These are phyloP conservation scores for Moricandia arvensis DNA, from an alignment of 345 rosid genomes.

Conservation along the genomic window DNA sequence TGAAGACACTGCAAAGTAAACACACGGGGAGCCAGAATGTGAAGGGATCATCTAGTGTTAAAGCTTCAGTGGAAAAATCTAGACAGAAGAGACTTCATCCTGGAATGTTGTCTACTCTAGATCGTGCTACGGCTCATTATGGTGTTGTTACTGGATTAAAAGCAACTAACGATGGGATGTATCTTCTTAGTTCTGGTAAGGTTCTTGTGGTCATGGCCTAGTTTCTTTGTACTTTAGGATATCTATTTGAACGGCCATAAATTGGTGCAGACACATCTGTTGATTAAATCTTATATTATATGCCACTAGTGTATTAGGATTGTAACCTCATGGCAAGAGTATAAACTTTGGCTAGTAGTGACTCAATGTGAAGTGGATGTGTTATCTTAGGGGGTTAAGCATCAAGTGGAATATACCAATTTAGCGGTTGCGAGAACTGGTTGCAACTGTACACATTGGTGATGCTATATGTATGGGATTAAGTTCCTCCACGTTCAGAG, in stretches of 20 bases:
- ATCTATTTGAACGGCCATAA: not conserved
- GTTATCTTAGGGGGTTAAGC: not conserved
- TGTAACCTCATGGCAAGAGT: not conserved
- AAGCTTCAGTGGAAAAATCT: slow-evolving; percentile 52
- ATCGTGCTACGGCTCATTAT: slow-evolving; percentile 91
- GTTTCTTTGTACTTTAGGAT: slow-evolving; percentile 7
- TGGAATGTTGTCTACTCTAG: slow-evolving; percentile 76
- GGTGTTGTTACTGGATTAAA: slow-evolving; percentile 89
- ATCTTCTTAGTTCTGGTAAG: slow-evolving; percentile 93
- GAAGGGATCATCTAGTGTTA: slow-evolving; percentile 55
- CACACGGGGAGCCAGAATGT: slow-evolving; percentile 51
- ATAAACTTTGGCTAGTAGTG: not conserved
- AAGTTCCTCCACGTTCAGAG: not conserved
- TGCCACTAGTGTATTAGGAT: not conserved
- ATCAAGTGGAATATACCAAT: not conserved
- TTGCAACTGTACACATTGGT: not conserved
- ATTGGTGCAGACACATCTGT: not conserved
- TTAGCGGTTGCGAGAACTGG: not conserved
- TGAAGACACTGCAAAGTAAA: slow-evolving; percentile 46
- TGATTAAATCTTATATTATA: not conserved
- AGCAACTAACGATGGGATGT: slow-evolving; percentile 84
- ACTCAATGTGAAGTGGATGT: not conserved
- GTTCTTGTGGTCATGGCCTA: slow-evolving; percentile 7
- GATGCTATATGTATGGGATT: not conserved
- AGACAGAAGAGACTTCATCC: slow-evolving; percentile 74